Evolutionary conservation across 495 filamentous ascomycete species (phyloP).

Genomic region (Aspergillus kassunensis): DNA sequence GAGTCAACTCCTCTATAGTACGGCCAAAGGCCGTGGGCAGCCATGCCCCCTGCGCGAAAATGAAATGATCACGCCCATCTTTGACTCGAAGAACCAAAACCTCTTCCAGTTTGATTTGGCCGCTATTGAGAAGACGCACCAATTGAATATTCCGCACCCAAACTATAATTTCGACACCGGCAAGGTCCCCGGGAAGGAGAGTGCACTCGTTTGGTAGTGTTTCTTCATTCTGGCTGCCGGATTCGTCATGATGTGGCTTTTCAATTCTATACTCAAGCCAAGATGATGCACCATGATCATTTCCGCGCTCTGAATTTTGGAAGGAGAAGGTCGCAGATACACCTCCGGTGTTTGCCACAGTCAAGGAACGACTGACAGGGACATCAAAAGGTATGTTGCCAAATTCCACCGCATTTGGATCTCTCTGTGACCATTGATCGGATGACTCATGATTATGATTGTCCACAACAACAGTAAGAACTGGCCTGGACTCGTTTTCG

Average conservation of each 20-base stretch:
- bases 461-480: conserved; percentile 81
- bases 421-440: conserved; percentile 26
- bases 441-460: conserved; percentile 32
- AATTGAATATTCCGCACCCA: conserved; percentile 58
- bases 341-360: conserved; percentile 86
- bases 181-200: conserved; percentile 78
- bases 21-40: conserved; percentile 77
- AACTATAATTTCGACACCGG: conserved; percentile 61
- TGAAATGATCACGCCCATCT: conserved; percentile 85
- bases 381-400: conserved; percentile 67
- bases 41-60: conserved; percentile 76
- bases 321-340: conserved; percentile 73
- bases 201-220: conserved; percentile 45
- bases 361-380: conserved; percentile 59
- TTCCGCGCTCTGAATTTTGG: conserved; percentile 55
- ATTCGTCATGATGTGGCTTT: conserved; percentile 34
- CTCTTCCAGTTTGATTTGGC: conserved; percentile 65
- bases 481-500: conserved; percentile 88
- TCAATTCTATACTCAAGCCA: conserved; percentile 71
- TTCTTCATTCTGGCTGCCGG: conserved; percentile 28
- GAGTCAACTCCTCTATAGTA: conserved; percentile 76
- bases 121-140: conserved; percentile 70
- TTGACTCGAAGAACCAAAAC: conserved; percentile 84
- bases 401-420: conserved; percentile 66
- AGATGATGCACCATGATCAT: conserved; percentile 38